These are phyloP conservation scores for Lablab purpureus DNA, from an alignment of 306 rosid species.

Conservation along the genomic window DNA sequence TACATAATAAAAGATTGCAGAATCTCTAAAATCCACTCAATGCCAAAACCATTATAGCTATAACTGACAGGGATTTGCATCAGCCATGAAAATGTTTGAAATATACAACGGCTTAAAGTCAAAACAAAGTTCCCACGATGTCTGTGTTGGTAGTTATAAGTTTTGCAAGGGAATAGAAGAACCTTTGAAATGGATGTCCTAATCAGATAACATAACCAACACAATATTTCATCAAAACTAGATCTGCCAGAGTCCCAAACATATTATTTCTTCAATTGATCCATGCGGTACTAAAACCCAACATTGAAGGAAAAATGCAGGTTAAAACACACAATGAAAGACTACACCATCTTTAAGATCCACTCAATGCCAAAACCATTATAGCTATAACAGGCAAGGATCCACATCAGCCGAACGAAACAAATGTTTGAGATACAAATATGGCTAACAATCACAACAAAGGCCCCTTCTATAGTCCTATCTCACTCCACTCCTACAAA, in stretches of 20 bases:
- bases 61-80: not conserved
- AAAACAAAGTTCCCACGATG: slow-evolving; percentile 1
- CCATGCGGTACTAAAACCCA: not conserved
- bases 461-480: not conserved
- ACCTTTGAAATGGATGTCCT: not conserved
- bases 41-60: slow-evolving; percentile 12
- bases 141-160: not conserved
- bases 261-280: not conserved
- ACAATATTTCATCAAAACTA: not conserved
- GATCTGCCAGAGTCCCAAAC: not conserved
- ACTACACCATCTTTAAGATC: not conserved
- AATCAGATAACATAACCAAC: not conserved
- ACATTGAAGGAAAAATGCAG: not conserved
- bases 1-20: not conserved
- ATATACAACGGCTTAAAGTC: slow-evolving; percentile 19
- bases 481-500: not conserved
- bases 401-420: not conserved
- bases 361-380: not conserved
- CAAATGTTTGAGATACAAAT: not conserved
- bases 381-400: not conserved
- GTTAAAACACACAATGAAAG: not conserved
- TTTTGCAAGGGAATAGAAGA: too few relatives aligned
- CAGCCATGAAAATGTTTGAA: not conserved
- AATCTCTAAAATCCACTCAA: not conserved
- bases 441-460: not conserved